Base-by-base conservation (phyloP, 495 filamentous ascomycete species). In the Aspergillus nanangensis region DNA sequence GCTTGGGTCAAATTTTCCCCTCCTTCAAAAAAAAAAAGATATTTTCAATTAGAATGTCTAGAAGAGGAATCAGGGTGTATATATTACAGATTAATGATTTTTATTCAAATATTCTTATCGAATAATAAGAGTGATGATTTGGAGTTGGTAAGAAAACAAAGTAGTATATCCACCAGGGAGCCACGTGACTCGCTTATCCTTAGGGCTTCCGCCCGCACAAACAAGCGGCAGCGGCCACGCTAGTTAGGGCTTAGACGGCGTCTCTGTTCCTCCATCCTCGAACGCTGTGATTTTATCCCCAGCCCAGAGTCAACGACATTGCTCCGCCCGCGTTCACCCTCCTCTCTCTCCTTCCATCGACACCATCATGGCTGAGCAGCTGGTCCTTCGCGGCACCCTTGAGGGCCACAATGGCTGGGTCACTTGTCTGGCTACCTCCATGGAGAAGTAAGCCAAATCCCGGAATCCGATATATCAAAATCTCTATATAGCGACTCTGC, bases 371-470 rank as follows among this genome's bases (percentile, higher is more conserved):
- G 82, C 86, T 76, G 91, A 96, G 80, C 88, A 94, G 80, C 79
- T 96, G 69, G 89, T 94, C 77, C 87, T 95, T 74, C 89, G 90
- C 75, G 91, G 91, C 68, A 91, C 87, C 79, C 90, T 96, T 69
- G 91, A 91, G 83, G 91, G 92, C 81, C 92, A 96, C 83, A 78
- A 76, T 68, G 81, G 81, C 70, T 86, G 81, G 82, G 81, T 78
- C 65, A 78, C 75, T 51, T 77, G 61, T 75, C 81, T 99, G 68
- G 93, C 93, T 56, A 99, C 93, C 59, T 96, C 91, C 61, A 83
- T 96, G 74, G 93, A 99, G 84, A 99, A 97, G 87, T 91, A 84
- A 68, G 86, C 61, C 47, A 43, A 50, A 55, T 48, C 18, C 43
- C 41, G 41, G 43, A 17, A 36, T 17, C 43, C 43, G 43, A 45